Base-by-base conservation (phyloP, 2,329 filamentous ascomycete genomes). In the Fusarium sp. region DNA sequence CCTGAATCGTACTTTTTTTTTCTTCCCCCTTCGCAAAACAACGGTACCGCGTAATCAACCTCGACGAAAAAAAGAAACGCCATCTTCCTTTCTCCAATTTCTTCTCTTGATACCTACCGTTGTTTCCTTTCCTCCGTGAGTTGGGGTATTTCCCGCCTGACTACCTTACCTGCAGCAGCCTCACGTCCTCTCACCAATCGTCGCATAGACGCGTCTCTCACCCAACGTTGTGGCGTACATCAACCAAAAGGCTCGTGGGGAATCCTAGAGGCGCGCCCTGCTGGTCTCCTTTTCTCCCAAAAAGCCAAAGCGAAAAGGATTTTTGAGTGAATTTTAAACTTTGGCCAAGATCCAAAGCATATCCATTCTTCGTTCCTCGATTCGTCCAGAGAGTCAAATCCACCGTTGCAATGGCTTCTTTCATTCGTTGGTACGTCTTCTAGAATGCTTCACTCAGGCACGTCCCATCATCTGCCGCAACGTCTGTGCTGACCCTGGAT, bases 381-480 rank as follows among this genome's bases (percentile, higher is more conserved):
- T 52, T n/a, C 40, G 54, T 35, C 18, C 16, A 20, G 56, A 70
- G 60, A 16, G 25, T 31, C 33, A 38, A 31, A 38, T 66, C 35
- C 25, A n/a, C 20, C 62, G 59, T 68, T 72, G 64, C 61, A 36
- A 80, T 80, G 78, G 70, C 77, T 61, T 75, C 79, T 59, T 74
- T 81, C 57, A 74, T 81, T 71, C 81, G 81, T 68, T 82, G 81
- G 81, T 82, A 69, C 13, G 79, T 70, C 11, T 59, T 35, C 40
- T 57, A 42, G 20, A 50, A 62, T 52, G 45, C 33, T 57, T 33
- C 62, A 52, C 31, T 57, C 38, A n/a, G 29, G 35, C 50, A 54
- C 47, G n/a, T 54, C 27, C 16, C 31, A 38, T 45, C 31, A 38
- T 45, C 29, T 50, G 20, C 20, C 22, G 45, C 18, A 31, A 35